These are phyloP conservation scores for Catenaria anguillulae DNA, from an alignment of 371 early-diverging fungal genomes.

Conservation along the genomic window DNA sequence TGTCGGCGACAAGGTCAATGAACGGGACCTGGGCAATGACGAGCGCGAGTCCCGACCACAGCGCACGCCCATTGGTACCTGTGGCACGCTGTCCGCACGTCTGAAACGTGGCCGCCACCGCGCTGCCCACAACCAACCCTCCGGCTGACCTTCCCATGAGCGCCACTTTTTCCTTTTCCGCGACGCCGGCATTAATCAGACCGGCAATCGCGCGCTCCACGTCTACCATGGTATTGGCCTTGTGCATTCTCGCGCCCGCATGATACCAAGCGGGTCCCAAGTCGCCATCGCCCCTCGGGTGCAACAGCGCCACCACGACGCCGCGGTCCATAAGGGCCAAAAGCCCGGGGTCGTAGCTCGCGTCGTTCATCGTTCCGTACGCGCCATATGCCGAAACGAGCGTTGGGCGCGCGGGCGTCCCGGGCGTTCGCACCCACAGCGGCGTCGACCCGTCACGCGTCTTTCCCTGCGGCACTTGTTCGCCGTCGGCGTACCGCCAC, in stretches of 20 bases:
- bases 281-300: conserved; percentile 39
- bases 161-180: conserved; percentile 16
- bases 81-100: too few species aligned
- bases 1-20: conserved; percentile 30
- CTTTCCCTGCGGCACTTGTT: too few species aligned
- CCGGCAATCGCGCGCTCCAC: conserved; percentile 23
- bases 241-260: conserved; percentile 24
- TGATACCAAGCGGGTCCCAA: conserved; percentile 31
- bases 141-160: conserved; percentile 37
- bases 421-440: too few species aligned
- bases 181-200: conserved; percentile 15
- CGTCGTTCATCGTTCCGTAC: conserved; percentile 27
- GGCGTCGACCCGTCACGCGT: too few species aligned
- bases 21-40: conserved; percentile 39
- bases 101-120: conserved; percentile 3
- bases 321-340: conserved; percentile 29
- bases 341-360: conserved; percentile 15
- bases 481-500: background rate
- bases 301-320: conserved; percentile 21
- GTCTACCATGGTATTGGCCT: conserved; percentile 31
- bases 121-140: conserved; percentile 29
- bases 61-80: too few species aligned
- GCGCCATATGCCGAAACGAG: conserved; percentile 35
- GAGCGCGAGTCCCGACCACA: conserved; percentile 12
- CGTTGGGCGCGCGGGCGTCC: conserved; percentile 12